Conservation (phyloP, 2,329 filamentous ascomycete species). For the Aspergillus carbonarius region DNA sequence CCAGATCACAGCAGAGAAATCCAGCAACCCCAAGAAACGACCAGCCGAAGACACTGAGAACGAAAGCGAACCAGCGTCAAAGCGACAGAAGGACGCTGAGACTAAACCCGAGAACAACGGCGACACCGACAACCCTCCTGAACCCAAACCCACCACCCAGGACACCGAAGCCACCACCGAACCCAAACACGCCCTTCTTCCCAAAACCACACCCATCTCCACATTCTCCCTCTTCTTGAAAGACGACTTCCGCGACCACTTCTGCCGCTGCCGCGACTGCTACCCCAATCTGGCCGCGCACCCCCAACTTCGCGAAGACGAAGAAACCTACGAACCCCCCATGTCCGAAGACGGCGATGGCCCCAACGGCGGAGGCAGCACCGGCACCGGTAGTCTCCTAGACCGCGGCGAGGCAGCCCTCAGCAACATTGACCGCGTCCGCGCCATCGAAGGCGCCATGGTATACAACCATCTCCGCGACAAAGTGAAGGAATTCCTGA, state of each 20-base stretch:
- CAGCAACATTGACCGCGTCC: conserved; percentile 86
- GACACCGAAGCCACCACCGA: background rate
- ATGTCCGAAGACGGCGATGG: conserved; percentile 63
- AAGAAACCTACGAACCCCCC: conserved; percentile 90
- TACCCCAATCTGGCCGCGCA: conserved; percentile 70
- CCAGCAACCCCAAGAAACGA: conserved; percentile 59
- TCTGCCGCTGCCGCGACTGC: conserved; percentile 83
- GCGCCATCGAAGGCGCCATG: conserved; percentile 95
- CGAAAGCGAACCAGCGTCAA: conserved; percentile 23
- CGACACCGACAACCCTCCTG: background rate
- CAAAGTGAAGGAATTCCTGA: conserved; percentile 90
- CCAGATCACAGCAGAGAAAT: conserved; percentile 12
- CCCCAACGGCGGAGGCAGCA: conserved; percentile 49
- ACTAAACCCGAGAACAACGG: background rate
- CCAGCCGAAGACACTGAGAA: conserved; percentile 53
- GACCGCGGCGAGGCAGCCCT: conserved; percentile 92
- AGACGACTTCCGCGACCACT: conserved; percentile 71
- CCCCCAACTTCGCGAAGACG: conserved; percentile 84
- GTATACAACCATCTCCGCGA: conserved; percentile 96
- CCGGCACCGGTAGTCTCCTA: conserved; percentile 75
- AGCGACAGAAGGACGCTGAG: conserved; percentile 51
- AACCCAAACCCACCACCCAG: conserved; percentile 8
- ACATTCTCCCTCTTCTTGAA: conserved; percentile 81
- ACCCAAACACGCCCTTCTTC: conserved; percentile 62
- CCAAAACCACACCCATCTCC: conserved; percentile 51